Percentiles rank a stretch among this genome's conserved stretches.
Evolutionary conservation across 2,329 filamentous ascomycete genomes (phyloP).

Genomic region (Fusarium phyllophilum): DNA sequence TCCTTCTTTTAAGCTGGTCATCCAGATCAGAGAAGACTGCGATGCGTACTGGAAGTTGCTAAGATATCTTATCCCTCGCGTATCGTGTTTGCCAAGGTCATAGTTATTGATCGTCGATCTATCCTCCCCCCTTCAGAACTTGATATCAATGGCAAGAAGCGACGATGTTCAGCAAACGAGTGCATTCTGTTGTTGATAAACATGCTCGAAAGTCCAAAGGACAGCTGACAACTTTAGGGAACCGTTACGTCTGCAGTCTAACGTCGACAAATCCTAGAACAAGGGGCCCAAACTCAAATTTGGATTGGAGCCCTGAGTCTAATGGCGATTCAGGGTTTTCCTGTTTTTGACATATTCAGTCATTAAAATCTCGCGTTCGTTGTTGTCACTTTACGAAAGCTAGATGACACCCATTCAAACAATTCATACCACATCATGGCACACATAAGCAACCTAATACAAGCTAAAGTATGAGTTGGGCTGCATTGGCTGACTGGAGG

Average conservation of each 20-base stretch:
- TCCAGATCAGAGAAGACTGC: background rate
- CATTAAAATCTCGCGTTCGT: background rate
- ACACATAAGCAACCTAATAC: background rate
- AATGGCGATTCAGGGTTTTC: background rate
- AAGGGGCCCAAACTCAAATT: background rate
- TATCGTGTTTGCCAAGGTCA: background rate
- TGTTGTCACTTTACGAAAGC: background rate
- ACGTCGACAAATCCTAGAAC: background rate
- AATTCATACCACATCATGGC: background rate
- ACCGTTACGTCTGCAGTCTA: background rate
- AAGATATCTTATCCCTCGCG: background rate
- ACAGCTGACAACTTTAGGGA: background rate
- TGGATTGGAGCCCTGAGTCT: background rate
- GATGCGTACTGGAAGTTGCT: background rate
- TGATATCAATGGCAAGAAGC: background rate
- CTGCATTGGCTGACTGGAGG: conserved; percentile 12
- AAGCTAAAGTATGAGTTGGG: conserved; percentile 5
- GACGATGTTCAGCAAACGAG: background rate
- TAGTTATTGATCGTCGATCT: no score
- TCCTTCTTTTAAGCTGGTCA: background rate
- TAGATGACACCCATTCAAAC: background rate
- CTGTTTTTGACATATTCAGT: background rate
- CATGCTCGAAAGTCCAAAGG: background rate
- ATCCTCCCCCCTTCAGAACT: background rate
- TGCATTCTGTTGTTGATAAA: background rate